Base-by-base conservation (phyloP, 148 eudicot genomes). In the Amaranthus cruentus region DNA sequence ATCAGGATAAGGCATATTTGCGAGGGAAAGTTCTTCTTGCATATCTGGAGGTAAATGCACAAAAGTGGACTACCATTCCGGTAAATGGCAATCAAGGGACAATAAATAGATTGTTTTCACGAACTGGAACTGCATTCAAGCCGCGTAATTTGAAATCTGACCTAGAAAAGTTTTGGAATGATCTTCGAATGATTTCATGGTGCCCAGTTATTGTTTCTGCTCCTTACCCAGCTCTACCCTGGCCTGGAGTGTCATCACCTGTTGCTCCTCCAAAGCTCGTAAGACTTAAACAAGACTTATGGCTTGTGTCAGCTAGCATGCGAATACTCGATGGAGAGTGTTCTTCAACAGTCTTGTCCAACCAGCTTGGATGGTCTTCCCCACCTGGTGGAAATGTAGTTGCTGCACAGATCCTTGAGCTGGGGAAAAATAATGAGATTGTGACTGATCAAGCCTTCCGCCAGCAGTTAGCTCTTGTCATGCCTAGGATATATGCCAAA, bases 351-450 rank as follows among this genome's bases (percentile, higher is more conserved):
- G 81, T 87, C 71, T 87, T 95, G 78, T 86, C 97, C 58, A 63
- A 85, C 78, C 90, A 84, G 70, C 92, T 95, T 78, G 99, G 99
- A 63, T 95, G 99, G 99, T 95, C 97, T 69, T 87, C 89, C 69
- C 87, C 96, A 28, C 92, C 96, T 69, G 89, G 87, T 71, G 99
- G 97, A 78, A 95, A 87, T 76, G 94, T 90, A 70, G 88, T 95
- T 85, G 97, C 99, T 80, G 99, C 97, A n/a, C 99, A 95, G 83
- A 83, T 95, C 64, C 99, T 95, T 76, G 99, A 92, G 94, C 94
- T 95, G 84, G 99, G 99, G 51, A 95, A 95, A 81, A 89, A 92
- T 75, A 95, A 87, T 79, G 99, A 91, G 70, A 85, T 88, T 71
- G 91, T 95, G 75, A 82, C 86, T 8, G 93, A 95, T 84, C 91